phyloP scores from a whole-genome alignment of 768 basidiomycete species.

The Galerina sulciceps region DNA sequence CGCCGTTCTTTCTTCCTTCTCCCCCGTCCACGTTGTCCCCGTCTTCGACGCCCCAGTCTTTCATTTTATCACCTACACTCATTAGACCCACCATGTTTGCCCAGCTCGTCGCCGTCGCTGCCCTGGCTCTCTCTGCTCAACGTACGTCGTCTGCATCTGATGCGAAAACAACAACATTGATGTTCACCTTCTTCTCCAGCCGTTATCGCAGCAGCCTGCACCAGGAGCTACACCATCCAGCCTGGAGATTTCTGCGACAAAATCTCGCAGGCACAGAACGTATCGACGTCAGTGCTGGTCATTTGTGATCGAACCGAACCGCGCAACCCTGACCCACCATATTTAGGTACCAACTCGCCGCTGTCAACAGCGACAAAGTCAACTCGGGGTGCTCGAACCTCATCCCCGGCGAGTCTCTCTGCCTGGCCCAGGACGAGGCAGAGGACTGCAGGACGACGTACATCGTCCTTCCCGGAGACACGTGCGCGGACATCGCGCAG shows the following conservation, averaged over 20 bases:
- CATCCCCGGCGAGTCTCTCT: conserved; percentile 49
- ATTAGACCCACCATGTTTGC: conserved; percentile 20
- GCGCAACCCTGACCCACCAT: neutral
- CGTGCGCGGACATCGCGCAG: conserved; percentile 47
- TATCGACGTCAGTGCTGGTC: conserved; percentile 43
- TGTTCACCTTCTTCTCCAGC: conserved; percentile 11
- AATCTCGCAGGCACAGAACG: conserved; percentile 50
- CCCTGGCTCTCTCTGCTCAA: conserved; percentile 22
- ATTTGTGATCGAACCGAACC: too few relatives aligned
- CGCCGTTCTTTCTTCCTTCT: too few relatives aligned
- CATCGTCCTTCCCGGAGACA: conserved; percentile 51
- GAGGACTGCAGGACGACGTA: conserved; percentile 59
- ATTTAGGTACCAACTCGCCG: conserved; percentile 59
- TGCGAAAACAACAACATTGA: neutral
- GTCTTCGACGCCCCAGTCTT: too few relatives aligned
- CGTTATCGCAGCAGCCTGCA: conserved; percentile 37
- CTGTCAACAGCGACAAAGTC: conserved; percentile 51
- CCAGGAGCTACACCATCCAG: conserved; percentile 54
- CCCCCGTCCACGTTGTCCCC: too few relatives aligned
- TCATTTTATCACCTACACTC: too few relatives aligned
- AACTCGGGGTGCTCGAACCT: conserved; percentile 63
- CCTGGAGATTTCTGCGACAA: conserved; percentile 58
- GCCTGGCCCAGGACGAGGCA: conserved; percentile 54
- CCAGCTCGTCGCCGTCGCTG: conserved; percentile 20
- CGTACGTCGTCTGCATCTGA: conserved; percentile 11